Conservation (phyloP, 805 yeast species). For the Ogataea ramenticola region DNA sequence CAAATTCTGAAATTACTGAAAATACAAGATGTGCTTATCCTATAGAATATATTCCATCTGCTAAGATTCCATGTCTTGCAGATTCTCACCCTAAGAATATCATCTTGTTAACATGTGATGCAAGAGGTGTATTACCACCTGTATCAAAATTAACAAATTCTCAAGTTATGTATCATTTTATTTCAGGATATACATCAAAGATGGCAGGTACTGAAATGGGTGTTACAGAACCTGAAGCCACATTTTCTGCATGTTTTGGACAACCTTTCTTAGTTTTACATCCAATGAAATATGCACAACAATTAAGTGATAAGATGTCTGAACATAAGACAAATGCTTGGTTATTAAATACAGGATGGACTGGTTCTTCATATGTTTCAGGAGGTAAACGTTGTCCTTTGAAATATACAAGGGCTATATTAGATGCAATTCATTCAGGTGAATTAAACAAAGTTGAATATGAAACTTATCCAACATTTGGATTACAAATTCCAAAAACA, state of each 20-base stretch:
- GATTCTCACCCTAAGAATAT: constrained; percentile 89
- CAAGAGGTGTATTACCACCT: constrained; percentile 96
- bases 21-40: constrained; percentile 99
- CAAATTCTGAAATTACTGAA: constrained; percentile 78
- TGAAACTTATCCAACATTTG: constrained; percentile 82
- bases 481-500: constrained; percentile 76
- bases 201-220: constrained; percentile 99
- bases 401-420: constrained; percentile 93
- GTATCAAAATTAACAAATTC: constrained; percentile 88
- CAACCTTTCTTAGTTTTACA: constrained; percentile 97
- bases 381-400: constrained; percentile 98
- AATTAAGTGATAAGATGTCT: constrained; percentile 87
- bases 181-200: constrained; percentile 97
- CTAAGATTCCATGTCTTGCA: constrained; percentile 91
- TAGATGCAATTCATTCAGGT: constrained; percentile 92
- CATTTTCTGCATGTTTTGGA: constrained; percentile 97
- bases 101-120: constrained; percentile 91
- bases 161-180: constrained; percentile 98
- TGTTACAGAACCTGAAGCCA: constrained; percentile 95
- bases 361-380: constrained; percentile 82
- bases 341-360: constrained; percentile 98
- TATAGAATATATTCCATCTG: constrained; percentile 92
- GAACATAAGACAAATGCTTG: constrained; percentile 88
- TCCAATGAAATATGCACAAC: constrained; percentile 97
- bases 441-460: constrained; percentile 70